phyloP scores from a whole-genome alignment of 345 rosid genomes.

The Hevea brasiliensis region DNA sequence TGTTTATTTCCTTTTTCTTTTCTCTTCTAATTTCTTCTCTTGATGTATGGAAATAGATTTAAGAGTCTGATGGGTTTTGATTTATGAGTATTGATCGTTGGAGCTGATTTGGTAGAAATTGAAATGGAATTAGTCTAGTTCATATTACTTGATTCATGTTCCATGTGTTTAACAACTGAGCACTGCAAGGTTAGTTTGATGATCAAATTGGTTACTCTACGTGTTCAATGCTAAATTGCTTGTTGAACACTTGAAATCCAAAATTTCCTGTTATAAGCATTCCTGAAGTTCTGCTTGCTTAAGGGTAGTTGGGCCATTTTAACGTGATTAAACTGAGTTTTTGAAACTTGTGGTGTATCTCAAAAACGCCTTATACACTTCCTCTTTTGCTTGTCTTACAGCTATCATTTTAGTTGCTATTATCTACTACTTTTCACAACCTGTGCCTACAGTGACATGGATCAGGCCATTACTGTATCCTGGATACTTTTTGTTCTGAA shows the following conservation, averaged over 20 bases:
- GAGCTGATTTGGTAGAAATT: neutral
- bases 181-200: neutral
- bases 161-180: neutral
- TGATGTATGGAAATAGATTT: neutral
- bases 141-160: neutral
- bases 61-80: too few relatives aligned
- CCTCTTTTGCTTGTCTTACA: slow-evolving; percentile 33
- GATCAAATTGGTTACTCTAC: too few relatives aligned
- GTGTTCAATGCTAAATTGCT: too few relatives aligned
- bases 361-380: slow-evolving; percentile 9
- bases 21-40: neutral
- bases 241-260: neutral
- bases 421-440: slow-evolving; percentile 69
- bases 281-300: neutral
- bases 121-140: neutral
- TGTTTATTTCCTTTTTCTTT: neutral
- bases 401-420: slow-evolving; percentile 68
- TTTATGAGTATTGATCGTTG: too few relatives aligned
- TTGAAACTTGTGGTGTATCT: neutral
- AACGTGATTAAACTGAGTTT: neutral
- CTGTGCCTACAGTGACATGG: slow-evolving; percentile 50
- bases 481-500: slow-evolving; percentile 18
- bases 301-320: neutral
- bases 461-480: slow-evolving; percentile 69
- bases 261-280: neutral